These are phyloP conservation scores for Penicillium lagena DNA, from an alignment of 495 filamentous ascomycete species.

Conservation along the genomic window DNA sequence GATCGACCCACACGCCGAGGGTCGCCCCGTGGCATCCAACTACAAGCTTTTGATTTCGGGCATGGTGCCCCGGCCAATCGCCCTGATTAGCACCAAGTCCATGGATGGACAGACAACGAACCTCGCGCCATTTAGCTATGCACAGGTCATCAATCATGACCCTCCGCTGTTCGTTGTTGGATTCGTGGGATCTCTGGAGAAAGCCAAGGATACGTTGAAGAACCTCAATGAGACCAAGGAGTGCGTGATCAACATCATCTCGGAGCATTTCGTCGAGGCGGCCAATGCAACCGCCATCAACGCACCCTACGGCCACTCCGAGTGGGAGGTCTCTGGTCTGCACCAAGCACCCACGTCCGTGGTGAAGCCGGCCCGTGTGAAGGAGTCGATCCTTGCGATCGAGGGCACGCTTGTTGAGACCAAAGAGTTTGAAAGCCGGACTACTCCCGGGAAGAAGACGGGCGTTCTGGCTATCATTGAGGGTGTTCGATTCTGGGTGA, in stretches of 20 bases:
- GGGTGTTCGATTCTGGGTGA: constrained; percentile 79
- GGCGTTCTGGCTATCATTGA: constrained; percentile 74
- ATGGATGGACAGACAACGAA: constrained; percentile 59
- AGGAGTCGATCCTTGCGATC: constrained; percentile 74
- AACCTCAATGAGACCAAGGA: constrained; percentile 69
- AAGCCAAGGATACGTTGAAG: constrained; percentile 68
- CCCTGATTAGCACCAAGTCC: constrained; percentile 54
- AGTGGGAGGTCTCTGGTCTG: constrained; percentile 77
- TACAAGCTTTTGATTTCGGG: constrained; percentile 91
- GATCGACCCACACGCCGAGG: constrained; percentile 75
- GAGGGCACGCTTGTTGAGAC: constrained; percentile 71
- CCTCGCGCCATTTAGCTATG: constrained; percentile 83
- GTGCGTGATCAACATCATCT: constrained; percentile 79
- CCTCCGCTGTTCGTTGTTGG: constrained; percentile 86
- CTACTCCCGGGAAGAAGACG: constrained; percentile 62
- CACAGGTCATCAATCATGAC: constrained; percentile 78
- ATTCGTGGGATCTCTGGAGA: constrained; percentile 45
- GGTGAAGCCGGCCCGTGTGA: constrained; percentile 67
- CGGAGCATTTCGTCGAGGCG: constrained; percentile 79
- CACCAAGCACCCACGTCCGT: constrained; percentile 59
- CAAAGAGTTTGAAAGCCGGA: constrained; percentile 68
- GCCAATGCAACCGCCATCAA: constrained; percentile 77
- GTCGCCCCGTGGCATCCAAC: constrained; percentile 63
- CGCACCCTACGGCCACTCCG: constrained; percentile 68
- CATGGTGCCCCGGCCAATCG: constrained; percentile 76